These are phyloP conservation scores for Gonium pectorale DNA, from an alignment of 139 green algal species.

Conservation along the genomic window DNA sequence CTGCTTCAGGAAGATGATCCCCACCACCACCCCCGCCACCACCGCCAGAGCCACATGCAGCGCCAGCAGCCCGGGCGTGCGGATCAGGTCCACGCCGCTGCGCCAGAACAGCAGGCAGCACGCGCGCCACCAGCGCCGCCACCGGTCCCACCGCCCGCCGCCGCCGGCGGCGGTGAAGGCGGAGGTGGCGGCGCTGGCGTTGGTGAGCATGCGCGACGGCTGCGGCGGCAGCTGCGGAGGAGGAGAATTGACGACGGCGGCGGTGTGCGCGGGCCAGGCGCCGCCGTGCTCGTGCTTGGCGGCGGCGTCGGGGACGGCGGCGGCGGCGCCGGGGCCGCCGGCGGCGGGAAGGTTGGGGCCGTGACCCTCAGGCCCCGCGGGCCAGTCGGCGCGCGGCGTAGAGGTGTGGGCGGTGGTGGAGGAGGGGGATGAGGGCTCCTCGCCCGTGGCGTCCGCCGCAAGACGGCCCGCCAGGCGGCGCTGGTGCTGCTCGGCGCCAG, in stretches of 20 bases:
- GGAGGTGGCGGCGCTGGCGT: too few relatives aligned
- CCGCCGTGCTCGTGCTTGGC: background rate
- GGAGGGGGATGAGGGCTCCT: background rate
- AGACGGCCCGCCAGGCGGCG: too few relatives aligned
- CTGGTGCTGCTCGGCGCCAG: too few relatives aligned
- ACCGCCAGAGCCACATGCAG: conserved; percentile 69
- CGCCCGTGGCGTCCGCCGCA: background rate
- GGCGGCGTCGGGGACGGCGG: background rate
- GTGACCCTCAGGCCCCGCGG: conserved; percentile 24
- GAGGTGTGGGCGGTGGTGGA: background rate
- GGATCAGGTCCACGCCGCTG: conserved; percentile 46
- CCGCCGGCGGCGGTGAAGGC: background rate
- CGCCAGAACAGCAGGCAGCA: conserved; percentile 47
- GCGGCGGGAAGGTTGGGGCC: background rate
- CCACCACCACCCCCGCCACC: conserved; percentile 70
- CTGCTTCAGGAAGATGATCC: conserved; percentile 79
- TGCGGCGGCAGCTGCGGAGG: too few relatives aligned
- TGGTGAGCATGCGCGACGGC: too few relatives aligned
- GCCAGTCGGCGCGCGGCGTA: background rate
- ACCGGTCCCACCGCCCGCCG: background rate
- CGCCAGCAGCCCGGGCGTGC: conserved; percentile 77
- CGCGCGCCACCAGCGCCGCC: conserved; percentile 11
- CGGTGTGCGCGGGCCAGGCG: too few relatives aligned
- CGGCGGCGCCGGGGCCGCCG: background rate
- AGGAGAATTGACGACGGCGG: too few relatives aligned